These are phyloP conservation scores for Citrullus amarus DNA, from an alignment of 306 rosid genomes.

Conservation along the genomic window DNA sequence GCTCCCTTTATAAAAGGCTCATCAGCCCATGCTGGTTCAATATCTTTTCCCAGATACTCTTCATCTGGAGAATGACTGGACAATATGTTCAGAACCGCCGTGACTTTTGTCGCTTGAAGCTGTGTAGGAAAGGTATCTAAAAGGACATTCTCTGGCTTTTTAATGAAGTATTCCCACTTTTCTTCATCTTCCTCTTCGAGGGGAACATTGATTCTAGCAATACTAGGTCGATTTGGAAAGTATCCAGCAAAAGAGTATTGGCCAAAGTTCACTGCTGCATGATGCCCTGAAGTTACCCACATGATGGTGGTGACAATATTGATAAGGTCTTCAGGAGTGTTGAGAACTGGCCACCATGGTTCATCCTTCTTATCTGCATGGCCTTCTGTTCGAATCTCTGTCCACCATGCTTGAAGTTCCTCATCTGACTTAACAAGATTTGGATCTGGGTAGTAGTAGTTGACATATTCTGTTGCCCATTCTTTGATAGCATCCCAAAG, in stretches of 20 bases:
- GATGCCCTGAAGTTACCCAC: conserved; percentile 70
- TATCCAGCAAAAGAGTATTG: conserved; percentile 55
- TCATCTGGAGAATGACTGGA: conserved; percentile 79
- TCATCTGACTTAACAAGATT: conserved; percentile 29
- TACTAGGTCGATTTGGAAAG: conserved; percentile 61
- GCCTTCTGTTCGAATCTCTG: conserved; percentile 47
- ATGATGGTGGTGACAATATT: conserved; percentile 33
- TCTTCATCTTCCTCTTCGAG: conserved; percentile 35
- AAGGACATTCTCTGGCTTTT: conserved; percentile 40
- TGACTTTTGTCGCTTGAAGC: conserved; percentile 45
- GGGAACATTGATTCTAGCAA: conserved; percentile 53
- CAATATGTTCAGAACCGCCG: conserved; percentile 54
- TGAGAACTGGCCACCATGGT: conserved; percentile 67
- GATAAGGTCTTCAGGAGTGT: conserved; percentile 44
- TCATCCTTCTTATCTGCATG: conserved; percentile 70
- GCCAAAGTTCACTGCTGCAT: conserved; percentile 74
- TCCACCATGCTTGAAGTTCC: conserved; percentile 93
- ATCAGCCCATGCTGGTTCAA: conserved; percentile 55
- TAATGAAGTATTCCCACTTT: conserved; percentile 25
- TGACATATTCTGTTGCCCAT: conserved; percentile 64
- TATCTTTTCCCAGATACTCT: conserved; percentile 52
- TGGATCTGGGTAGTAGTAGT: conserved; percentile 32
- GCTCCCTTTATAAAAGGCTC: conserved; percentile 44
- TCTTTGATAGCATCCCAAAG: conserved; percentile 51
- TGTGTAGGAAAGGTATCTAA: conserved; percentile 45